These are phyloP conservation scores for Lunularia cruciata DNA, from an alignment of 225 moss, liverwort and hornwort species.

Conservation along the genomic window DNA sequence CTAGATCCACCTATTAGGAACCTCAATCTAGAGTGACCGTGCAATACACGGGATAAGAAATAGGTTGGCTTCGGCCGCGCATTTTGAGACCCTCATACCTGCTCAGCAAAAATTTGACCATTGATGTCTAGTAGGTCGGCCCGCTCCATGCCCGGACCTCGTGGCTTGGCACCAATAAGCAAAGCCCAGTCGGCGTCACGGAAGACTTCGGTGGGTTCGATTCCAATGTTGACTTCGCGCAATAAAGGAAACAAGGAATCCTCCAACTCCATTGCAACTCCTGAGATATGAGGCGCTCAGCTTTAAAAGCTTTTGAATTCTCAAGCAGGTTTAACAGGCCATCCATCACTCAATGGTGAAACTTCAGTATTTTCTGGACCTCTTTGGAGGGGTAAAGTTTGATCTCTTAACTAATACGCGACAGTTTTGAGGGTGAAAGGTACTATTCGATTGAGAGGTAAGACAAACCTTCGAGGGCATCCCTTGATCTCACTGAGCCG, in stretches of 20 bases:
- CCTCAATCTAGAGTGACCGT: no score
- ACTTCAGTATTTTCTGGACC: no score
- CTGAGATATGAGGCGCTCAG: slow-evolving; percentile 17
- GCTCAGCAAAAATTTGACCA: slow-evolving; percentile 77
- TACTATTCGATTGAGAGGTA: not conserved
- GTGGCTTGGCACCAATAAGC: slow-evolving; percentile 88
- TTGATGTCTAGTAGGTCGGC: slow-evolving; percentile 85
- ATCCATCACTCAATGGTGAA: not conserved
- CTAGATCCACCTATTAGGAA: not conserved
- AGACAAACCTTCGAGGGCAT: slow-evolving; percentile 70
- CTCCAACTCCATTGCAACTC: slow-evolving; percentile 97
- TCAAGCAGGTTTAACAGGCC: not conserved
- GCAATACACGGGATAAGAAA: not conserved
- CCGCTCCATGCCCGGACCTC: slow-evolving; percentile 90
- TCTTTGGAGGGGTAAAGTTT: no score
- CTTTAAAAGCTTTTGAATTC: not conserved
- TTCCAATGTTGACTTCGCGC: slow-evolving; percentile 90
- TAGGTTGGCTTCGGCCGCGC: not conserved
- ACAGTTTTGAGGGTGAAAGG: not conserved
- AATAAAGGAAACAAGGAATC: slow-evolving; percentile 82
- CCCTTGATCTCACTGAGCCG: slow-evolving; percentile 76
- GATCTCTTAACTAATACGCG: not conserved
- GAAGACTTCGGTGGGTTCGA: slow-evolving; percentile 72
- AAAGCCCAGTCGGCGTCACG: slow-evolving; percentile 88
- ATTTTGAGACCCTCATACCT: slow-evolving; percentile 47